phyloP scores from a whole-genome alignment of 73 alveolate genomes.

The Paramecium sonneborni region DNA sequence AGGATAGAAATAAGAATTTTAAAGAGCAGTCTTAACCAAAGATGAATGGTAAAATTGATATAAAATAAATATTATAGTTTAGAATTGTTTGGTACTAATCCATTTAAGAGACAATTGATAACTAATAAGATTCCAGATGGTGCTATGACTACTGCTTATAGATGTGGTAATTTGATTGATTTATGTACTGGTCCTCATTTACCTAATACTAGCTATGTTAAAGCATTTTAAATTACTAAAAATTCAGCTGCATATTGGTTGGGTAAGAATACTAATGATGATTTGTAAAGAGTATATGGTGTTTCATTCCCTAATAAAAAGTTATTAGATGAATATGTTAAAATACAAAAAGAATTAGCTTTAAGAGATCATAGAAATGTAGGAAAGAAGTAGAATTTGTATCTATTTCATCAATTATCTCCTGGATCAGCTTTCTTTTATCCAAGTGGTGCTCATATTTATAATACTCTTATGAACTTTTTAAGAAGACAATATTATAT shows the following conservation, averaged over 20 bases:
- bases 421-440: conserved; percentile 99
- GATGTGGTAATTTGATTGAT: conserved; percentile 98
- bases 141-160: conserved; percentile 97
- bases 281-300: conserved; percentile 99
- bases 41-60: conserved; percentile 75
- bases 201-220: conserved; percentile 95
- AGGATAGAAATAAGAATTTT: conserved; percentile 92
- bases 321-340: conserved; percentile 95
- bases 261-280: conserved; percentile 97
- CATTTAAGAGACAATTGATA: conserved; percentile 97
- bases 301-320: conserved; percentile 97
- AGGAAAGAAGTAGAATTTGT: conserved; percentile 97
- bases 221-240: conserved; percentile 97
- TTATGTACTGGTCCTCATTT: conserved; percentile 99
- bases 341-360: conserved; percentile 96
- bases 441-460: conserved; percentile 94
- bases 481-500: conserved; percentile 94
- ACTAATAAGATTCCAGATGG: conserved; percentile 96
- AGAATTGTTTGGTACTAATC: conserved; percentile 95
- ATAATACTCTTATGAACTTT: conserved; percentile 94
- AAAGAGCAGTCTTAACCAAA: conserved; percentile 95
- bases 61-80: conserved; percentile 37
- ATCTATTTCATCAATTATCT: conserved; percentile 90
- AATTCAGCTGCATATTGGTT: conserved; percentile 99
- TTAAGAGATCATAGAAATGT: conserved; percentile 99